phyloP scores from a whole-genome alignment of 2,329 filamentous ascomycete species.

The Aureobasidium musti region DNA sequence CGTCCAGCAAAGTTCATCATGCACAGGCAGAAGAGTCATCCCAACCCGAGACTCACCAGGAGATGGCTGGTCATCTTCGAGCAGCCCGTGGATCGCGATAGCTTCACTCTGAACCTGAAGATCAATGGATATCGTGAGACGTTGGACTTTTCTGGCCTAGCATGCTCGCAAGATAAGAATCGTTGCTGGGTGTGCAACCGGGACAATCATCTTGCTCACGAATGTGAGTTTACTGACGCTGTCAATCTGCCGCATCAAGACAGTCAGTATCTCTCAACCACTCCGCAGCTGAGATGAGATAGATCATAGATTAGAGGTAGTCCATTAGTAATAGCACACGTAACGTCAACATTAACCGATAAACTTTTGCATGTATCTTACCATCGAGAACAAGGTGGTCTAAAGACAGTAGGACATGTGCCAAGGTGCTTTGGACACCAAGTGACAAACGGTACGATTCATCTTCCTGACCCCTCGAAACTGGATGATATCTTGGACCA shows the following conservation, averaged over 20 bases:
- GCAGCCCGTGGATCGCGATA: background rate
- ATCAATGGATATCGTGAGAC: background rate
- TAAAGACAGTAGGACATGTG: no score
- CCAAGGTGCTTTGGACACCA: no score
- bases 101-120: background rate
- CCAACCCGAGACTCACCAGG: background rate
- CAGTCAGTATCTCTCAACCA: background rate
- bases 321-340: no score
- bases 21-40: background rate
- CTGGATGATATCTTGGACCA: no score
- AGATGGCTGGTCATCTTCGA: slow-evolving; percentile 6
- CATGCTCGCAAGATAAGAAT: background rate
- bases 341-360: no score
- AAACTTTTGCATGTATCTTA: no score
- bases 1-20: background rate
- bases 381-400: no score
- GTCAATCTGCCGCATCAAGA: background rate
- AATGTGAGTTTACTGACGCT: background rate
- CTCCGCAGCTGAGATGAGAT: background rate
- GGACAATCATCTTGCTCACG: background rate
- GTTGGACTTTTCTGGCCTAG: background rate
- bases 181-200: background rate
- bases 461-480: no score
- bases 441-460: no score
- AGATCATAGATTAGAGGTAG: no score